phyloP scores from a whole-genome alignment of 225 moss, liverwort and hornwort genomes.

The Bryum argenteum region DNA sequence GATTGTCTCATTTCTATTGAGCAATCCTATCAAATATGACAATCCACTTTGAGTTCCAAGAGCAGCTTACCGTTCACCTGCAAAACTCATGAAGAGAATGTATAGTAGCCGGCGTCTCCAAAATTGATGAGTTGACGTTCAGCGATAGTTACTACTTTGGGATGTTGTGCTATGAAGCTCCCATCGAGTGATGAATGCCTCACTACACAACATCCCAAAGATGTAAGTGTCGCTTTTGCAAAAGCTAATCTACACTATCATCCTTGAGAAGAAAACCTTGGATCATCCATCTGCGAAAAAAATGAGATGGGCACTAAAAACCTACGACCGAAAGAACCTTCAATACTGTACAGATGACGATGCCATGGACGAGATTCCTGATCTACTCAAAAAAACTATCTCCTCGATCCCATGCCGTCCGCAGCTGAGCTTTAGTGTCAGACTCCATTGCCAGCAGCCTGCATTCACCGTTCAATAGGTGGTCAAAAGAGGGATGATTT shows the following conservation, averaged over 20 bases:
- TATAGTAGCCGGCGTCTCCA: too few relatives aligned
- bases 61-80: too few relatives aligned
- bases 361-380: constrained; percentile 12
- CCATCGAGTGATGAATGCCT: constrained; percentile 8
- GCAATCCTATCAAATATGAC: too few relatives aligned
- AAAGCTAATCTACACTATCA: constrained; percentile 3
- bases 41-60: too few relatives aligned
- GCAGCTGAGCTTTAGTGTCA: neutral
- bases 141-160: constrained; percentile 26
- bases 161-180: constrained; percentile 32
- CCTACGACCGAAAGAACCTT: neutral
- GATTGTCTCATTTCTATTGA: too few relatives aligned
- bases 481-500: constrained; percentile 6
- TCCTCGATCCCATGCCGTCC: too few relatives aligned
- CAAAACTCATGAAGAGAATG: too few relatives aligned
- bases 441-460: constrained; percentile 23
- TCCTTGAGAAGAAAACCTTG: constrained; percentile 1
- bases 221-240: constrained; percentile 22
- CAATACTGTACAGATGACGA: constrained; percentile 20
- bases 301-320: constrained; percentile 3
- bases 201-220: constrained; percentile 28
- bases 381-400: constrained; percentile 11
- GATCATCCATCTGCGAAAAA: constrained; percentile 3
- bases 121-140: neutral
- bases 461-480: constrained; percentile 6